Percentiles rank a stretch among this genome's conserved stretches.
These are phyloP conservation scores for Aegilops sharonensis DNA, from an alignment of 176 grass and related monocot species.

Conservation along the genomic window DNA sequence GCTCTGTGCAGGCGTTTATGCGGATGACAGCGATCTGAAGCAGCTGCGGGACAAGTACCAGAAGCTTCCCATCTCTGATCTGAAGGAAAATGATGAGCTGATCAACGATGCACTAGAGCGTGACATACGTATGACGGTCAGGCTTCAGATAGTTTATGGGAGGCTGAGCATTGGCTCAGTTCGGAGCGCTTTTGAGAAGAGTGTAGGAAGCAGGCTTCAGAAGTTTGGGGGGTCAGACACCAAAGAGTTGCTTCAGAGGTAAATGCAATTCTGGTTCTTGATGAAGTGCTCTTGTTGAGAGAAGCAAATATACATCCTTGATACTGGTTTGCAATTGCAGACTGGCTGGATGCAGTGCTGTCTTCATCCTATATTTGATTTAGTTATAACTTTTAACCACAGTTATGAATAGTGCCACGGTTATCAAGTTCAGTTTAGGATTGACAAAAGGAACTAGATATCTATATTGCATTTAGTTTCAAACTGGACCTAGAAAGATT, in stretches of 20 bases:
- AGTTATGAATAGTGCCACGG: background rate
- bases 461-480: constrained; percentile 1
- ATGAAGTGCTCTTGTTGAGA: background rate
- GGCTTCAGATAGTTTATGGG: constrained; percentile 83
- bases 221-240: constrained; percentile 68
- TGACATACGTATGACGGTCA: constrained; percentile 73
- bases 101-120: constrained; percentile 58
- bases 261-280: constrained; percentile 25
- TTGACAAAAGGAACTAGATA: background rate
- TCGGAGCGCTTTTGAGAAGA: constrained; percentile 74
- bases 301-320: background rate
- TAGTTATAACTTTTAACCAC: background rate
- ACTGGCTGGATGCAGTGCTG: background rate
- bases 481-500: background rate
- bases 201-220: constrained; percentile 67
- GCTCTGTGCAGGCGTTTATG: constrained; percentile 70
- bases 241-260: constrained; percentile 85
- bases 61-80: constrained; percentile 43
- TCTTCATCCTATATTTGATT: background rate
- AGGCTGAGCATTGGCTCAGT: constrained; percentile 68
- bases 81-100: constrained; percentile 54
- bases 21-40: constrained; percentile 58
- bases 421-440: background rate
- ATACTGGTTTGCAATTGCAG: background rate
- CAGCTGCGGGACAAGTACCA: constrained; percentile 60